Percentiles rank a stretch among this genome's conserved stretches.
Conservation (phyloP, 1,284 basidiomycete genomes). For the Omphalotus olearius region DNA sequence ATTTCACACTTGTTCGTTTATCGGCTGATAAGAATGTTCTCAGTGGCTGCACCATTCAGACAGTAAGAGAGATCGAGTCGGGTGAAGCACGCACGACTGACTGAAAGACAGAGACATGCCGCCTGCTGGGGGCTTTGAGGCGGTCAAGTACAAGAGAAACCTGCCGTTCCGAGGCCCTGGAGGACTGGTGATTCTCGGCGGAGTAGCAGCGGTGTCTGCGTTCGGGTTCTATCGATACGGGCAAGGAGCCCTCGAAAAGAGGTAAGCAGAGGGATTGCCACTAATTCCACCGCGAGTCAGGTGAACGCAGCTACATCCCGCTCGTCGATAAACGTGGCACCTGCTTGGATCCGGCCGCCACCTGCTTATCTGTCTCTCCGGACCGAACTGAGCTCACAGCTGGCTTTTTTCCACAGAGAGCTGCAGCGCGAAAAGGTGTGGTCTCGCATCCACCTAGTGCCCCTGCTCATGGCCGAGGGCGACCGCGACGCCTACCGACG, state of each 20-base stretch:
- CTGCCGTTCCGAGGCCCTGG: conserved; percentile 91
- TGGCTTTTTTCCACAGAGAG: conserved; percentile 65
- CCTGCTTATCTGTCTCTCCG: conserved; percentile 39
- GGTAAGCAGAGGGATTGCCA: conserved; percentile 50
- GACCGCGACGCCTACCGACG: conserved; percentile 90
- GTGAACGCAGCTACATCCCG: conserved; percentile 49
- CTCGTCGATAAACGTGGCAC: conserved; percentile 59
- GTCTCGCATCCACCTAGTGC: conserved; percentile 95
- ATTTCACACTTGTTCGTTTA: neutral
- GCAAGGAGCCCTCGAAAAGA: conserved; percentile 86
- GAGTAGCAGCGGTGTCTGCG: conserved; percentile 80
- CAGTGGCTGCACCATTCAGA: conserved; percentile 64
- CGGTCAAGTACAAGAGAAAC: conserved; percentile 95
- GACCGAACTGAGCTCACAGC: conserved; percentile 29
- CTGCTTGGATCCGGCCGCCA: conserved; percentile 59
- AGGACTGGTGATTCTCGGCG: conserved; percentile 82
- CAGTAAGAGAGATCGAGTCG: conserved; percentile 53
- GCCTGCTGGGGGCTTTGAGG: conserved; percentile 88
- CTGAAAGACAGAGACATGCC: conserved; percentile 81
- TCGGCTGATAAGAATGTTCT: conserved; percentile 4
- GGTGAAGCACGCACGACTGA: neutral
- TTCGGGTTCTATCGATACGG: conserved; percentile 94
- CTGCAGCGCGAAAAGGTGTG: conserved; percentile 91
- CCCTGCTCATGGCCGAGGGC: conserved; percentile 87
- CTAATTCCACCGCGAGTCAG: conserved; percentile 36